These are phyloP conservation scores for Colletotrichum cuscutae DNA, from an alignment of 2,329 filamentous ascomycete species.

Conservation along the genomic window DNA sequence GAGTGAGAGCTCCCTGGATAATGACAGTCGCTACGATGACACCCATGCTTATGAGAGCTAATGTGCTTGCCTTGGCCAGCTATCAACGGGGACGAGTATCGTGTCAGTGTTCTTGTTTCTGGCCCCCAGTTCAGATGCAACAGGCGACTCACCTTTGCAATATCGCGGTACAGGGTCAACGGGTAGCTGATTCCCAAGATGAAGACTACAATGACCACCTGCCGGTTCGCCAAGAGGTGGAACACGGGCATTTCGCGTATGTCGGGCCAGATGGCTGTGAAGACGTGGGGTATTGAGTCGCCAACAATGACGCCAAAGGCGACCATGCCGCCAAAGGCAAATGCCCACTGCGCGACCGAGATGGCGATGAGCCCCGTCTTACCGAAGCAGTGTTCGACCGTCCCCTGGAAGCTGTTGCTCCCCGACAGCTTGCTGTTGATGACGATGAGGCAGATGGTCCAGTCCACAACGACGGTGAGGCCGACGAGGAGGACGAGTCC, in stretches of 20 bases:
- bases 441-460: conserved; percentile 97
- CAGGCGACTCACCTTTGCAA: conserved; percentile 79
- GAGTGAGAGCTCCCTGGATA: conserved; percentile 82
- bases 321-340: conserved; percentile 98
- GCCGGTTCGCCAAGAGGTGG: conserved; percentile 83
- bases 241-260: conserved; percentile 79
- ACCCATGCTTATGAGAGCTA: conserved; percentile 92
- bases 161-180: conserved; percentile 92
- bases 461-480: conserved; percentile 89
- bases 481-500: conserved; percentile 81
- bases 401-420: conserved; percentile 93
- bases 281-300: conserved; percentile 92
- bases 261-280: conserved; percentile 83
- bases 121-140: accelerated
- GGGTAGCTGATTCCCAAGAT: conserved; percentile 89
- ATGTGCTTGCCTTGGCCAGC: conserved; percentile 94
- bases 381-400: conserved; percentile 95
- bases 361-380: conserved; percentile 89
- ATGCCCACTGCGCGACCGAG: conserved; percentile 91
- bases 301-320: conserved; percentile 98
- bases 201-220: conserved; percentile 88
- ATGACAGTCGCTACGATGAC: conserved; percentile 90
- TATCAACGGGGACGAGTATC: conserved; percentile 48
- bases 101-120: conserved; percentile 14
- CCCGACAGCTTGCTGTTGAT: conserved; percentile 97